phyloP scores from a whole-genome alignment of 1,284 basidiomycete genomes.

The Melampsora americana region DNA sequence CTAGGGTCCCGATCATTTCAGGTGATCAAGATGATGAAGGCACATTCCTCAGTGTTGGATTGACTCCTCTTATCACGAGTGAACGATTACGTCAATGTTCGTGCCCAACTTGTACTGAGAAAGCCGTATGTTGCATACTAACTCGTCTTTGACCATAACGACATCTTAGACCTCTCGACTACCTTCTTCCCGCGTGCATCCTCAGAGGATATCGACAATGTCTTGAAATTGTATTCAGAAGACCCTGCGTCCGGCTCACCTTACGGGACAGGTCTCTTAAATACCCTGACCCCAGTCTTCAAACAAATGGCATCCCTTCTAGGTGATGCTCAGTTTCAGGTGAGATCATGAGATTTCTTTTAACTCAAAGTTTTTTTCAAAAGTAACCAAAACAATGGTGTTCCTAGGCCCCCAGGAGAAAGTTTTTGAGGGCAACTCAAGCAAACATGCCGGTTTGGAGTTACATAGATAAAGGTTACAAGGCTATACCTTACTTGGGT shows the following conservation, averaged over 20 bases:
- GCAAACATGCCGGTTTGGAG: slow-evolving; percentile 6
- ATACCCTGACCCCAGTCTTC: slow-evolving; percentile 1
- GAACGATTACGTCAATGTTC: background rate
- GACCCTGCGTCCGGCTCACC: slow-evolving; percentile 9
- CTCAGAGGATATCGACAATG: background rate
- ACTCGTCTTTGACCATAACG: background rate
- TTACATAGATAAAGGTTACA: slow-evolving; percentile 6
- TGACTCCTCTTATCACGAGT: background rate
- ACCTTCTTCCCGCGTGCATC: background rate
- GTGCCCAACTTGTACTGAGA: background rate
- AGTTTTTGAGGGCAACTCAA: background rate
- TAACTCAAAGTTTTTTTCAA: too few species aligned
- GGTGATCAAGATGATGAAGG: slow-evolving; percentile 21
- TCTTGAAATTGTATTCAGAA: slow-evolving; percentile 5
- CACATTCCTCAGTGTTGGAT: background rate
- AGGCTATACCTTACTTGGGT: background rate
- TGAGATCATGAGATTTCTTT: too few species aligned
- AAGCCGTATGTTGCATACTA: background rate
- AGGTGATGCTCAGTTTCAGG: slow-evolving; percentile 13
- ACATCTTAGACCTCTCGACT: background rate
- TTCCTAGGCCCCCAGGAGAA: background rate
- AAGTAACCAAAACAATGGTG: background rate
- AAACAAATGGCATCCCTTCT: slow-evolving; percentile 1
- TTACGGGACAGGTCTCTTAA: background rate
- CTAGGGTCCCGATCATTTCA: background rate